Evolutionary conservation across 2,329 filamentous ascomycete species (phyloP).

Genomic region (Gaeumannomyces sp.): DNA sequence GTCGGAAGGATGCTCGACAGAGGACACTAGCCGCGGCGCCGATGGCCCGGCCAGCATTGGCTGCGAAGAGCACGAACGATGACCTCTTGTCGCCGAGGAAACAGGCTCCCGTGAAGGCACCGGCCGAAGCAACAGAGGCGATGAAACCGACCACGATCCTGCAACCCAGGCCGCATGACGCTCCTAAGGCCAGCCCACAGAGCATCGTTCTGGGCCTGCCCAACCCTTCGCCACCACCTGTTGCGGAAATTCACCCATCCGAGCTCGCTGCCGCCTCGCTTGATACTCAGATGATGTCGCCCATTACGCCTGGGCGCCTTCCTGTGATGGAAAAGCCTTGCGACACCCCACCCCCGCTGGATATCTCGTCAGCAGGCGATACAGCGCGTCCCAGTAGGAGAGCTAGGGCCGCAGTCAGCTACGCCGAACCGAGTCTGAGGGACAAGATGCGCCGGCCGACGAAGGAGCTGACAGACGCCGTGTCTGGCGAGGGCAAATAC

Average conservation of each 20-base stretch:
- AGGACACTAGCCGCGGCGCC: constrained; percentile 20
- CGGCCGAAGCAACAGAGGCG: constrained; percentile 11
- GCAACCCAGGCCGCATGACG: background rate
- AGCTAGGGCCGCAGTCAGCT: constrained; percentile 64
- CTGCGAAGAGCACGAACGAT: constrained; percentile 54
- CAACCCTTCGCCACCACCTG: constrained; percentile 3
- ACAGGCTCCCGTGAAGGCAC: constrained; percentile 25
- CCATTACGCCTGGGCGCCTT: constrained; percentile 43
- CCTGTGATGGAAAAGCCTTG: constrained; percentile 24
- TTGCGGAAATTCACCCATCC: background rate
- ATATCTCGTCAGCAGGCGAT: constrained; percentile 50
- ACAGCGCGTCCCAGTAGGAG: constrained; percentile 60
- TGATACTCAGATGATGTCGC: constrained; percentile 36
- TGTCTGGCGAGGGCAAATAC: constrained; percentile 56
- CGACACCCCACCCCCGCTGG: constrained; percentile 55
- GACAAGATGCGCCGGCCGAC: constrained; percentile 80
- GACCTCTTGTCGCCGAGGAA: constrained; percentile 55
- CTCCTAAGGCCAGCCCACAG: background rate
- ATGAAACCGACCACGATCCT: background rate
- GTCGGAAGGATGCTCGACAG: constrained; percentile 33
- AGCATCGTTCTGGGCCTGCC: background rate
- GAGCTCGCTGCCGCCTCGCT: constrained; percentile 23
- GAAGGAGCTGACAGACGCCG: constrained; percentile 69
- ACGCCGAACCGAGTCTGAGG: constrained; percentile 73
- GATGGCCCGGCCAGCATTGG: constrained; percentile 40